Base-by-base conservation (phyloP, 371 early-diverging fungal genomes). In the Cladochytrium tenue region DNA sequence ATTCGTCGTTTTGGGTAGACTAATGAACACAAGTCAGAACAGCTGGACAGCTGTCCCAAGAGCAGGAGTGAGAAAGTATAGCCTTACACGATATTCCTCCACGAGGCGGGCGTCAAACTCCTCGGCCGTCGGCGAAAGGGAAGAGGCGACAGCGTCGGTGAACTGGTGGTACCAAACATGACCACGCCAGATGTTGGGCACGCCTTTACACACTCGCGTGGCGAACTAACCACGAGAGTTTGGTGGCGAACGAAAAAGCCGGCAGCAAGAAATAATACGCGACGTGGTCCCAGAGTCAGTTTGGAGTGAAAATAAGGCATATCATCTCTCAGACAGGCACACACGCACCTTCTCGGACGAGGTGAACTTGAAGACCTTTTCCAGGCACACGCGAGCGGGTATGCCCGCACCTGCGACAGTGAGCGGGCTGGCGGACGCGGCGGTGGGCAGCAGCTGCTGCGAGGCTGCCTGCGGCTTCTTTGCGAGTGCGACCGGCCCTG, bases 161-260 rank as follows among this genome's bases (percentile, higher is more conserved):
- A 56, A 51, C 25, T 55, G 30, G 35, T 32, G 28, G 36, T 63
- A 63, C 63, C 63, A 63, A 20, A 55, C 63, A 33, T 63, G 43
- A 15, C 63, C 63, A n/a, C 63, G 25, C 63, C 63, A 63, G 35
- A 31, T 32, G 26, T 55, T 53, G 3, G 63, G 63, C 3, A 55
- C 23, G 23, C 63, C 63, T 31, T 56, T 63, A 32, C 53, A 63
- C 10, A 56, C 28, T 15, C 63, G 7, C 23, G n/a, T 2, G 31
- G n/a, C 2, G 33, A 63, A 63, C 63, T 63, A 55, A 50, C 50
- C 50, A 15, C 50, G 10, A 25, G 26, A 55, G 55, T 25, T 26
- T n/a, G 10, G 10, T 10, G 55, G 13, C 17, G 26, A 55, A n/a
- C n/a, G n/a, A 55, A 55, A 55, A 10, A n/a, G 55, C 17, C 17